phyloP scores from a whole-genome alignment of 73 alveolate species.

The Diophrys sp. region DNA sequence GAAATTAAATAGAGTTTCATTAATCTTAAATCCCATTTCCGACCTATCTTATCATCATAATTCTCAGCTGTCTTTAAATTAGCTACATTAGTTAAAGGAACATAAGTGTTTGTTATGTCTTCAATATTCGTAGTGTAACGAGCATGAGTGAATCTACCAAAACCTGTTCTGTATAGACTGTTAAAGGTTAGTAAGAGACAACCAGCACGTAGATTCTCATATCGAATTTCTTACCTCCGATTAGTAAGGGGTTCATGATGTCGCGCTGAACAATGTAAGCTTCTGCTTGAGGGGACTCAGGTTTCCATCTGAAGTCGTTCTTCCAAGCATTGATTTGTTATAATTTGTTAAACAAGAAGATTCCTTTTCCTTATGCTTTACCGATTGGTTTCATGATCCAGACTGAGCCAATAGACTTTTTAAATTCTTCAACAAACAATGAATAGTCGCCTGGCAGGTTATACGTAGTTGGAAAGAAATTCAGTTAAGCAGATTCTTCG shows the following conservation, averaged over 20 bases:
- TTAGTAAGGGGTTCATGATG: slow-evolving; percentile 96
- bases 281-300: slow-evolving; percentile 95
- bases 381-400: slow-evolving; percentile 99
- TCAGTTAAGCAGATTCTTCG: slow-evolving; percentile 88
- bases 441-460: slow-evolving; percentile 99
- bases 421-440: slow-evolving; percentile 99
- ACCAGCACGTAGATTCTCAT: slow-evolving; percentile 98
- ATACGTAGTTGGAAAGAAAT: slow-evolving; percentile 96
- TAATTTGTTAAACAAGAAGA: slow-evolving; percentile 95
- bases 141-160: slow-evolving; percentile 96
- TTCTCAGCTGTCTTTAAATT: slow-evolving; percentile 92
- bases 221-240: slow-evolving; percentile 99
- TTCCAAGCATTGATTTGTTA: slow-evolving; percentile 93
- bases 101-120: slow-evolving; percentile 90
- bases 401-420: slow-evolving; percentile 85
- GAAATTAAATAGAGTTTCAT: slow-evolving; percentile 92
- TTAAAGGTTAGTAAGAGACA: slow-evolving; percentile 96
- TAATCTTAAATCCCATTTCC: slow-evolving; percentile 95
- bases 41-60: slow-evolving; percentile 96
- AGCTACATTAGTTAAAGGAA: slow-evolving; percentile 98
- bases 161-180: slow-evolving; percentile 97
- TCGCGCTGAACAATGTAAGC: slow-evolving; percentile 92
- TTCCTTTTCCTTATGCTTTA: slow-evolving; percentile 99
- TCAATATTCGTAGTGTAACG: slow-evolving; percentile 89
- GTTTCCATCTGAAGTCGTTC: slow-evolving; percentile 94